Evolutionary conservation across 768 basidiomycete genomes (phyloP).

Genomic region (Dentipellis fragilis): DNA sequence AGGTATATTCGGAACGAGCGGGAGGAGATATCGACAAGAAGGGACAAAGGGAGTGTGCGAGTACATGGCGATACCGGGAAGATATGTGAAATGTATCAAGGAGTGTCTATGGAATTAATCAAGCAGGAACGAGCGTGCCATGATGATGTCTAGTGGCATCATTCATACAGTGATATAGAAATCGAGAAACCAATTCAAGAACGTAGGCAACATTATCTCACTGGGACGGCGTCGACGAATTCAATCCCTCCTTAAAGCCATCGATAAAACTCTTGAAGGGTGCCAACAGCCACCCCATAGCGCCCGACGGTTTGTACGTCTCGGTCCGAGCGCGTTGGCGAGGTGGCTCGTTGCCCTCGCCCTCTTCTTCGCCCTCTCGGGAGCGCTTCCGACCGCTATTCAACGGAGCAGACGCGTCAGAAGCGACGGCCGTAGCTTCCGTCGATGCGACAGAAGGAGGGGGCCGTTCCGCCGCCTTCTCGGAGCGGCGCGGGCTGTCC

Average conservation of each 20-base stretch:
- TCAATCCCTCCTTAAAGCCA: constrained; percentile 10
- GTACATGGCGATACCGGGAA: constrained; percentile 5
- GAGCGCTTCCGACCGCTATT: constrained; percentile 35
- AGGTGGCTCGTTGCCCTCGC: constrained; percentile 29
- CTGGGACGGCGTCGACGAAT: constrained; percentile 1
- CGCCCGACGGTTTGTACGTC: constrained; percentile 29
- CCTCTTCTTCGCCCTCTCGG: constrained; percentile 27
- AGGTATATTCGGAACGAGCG: neutral
- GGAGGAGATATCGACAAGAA: neutral
- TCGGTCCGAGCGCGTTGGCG: constrained; percentile 44
- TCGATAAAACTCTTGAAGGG: constrained; percentile 12
- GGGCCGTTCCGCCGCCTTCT: constrained; percentile 10
- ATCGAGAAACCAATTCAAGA: neutral
- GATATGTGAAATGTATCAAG: constrained; percentile 5
- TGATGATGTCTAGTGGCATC: neutral
- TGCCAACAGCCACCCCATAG: constrained; percentile 7
- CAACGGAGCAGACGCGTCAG: constrained; percentile 17
- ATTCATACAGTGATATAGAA: constrained; percentile 4
- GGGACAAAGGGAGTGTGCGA: neutral
- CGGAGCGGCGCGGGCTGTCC: neutral
- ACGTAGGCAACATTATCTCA: neutral
- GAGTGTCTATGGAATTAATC: constrained; percentile 4
- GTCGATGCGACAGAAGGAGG: constrained; percentile 21
- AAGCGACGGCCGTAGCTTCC: constrained; percentile 30
- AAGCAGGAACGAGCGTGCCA: constrained; percentile 2